Conservation (phyloP, 2,329 filamentous ascomycete genomes). For the Zasmidium cellare region DNA sequence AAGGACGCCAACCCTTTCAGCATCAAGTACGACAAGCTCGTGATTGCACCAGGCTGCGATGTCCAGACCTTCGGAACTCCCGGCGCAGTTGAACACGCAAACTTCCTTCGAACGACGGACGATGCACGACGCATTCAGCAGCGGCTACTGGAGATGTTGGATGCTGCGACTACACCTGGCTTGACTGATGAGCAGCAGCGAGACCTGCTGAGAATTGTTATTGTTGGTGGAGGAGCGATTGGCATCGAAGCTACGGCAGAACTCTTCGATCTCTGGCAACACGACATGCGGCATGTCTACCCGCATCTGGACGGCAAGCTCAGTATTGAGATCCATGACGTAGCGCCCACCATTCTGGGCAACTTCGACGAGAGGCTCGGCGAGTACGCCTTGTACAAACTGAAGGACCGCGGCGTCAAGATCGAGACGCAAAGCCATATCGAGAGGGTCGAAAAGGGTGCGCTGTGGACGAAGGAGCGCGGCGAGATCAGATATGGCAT, state of each 20-base stretch:
- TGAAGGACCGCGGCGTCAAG: conserved; percentile 39
- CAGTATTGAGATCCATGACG: conserved; percentile 46
- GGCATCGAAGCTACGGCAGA: conserved; percentile 48
- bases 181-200: conserved; percentile 30
- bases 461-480: conserved; percentile 38
- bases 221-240: conserved; percentile 45
- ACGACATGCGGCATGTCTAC: conserved; percentile 42
- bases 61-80: conserved; percentile 43
- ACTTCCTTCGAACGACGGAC: conserved; percentile 40
- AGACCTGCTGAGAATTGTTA: conserved; percentile 39
- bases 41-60: conserved; percentile 45
- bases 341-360: conserved; percentile 42
- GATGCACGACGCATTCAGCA: conserved; percentile 39
- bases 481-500: conserved; percentile 39
- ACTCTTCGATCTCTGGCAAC: conserved; percentile 43
- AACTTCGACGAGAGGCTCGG: conserved; percentile 44
- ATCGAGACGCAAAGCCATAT: conserved; percentile 42
- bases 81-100: conserved; percentile 40
- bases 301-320: conserved; percentile 42
- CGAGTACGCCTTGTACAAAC: conserved; percentile 42
- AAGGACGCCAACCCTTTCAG: conserved; percentile 36
- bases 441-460: conserved; percentile 36
- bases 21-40: conserved; percentile 44
- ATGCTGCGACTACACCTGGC: conserved; percentile 38
- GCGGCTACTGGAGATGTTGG: conserved; percentile 38